These are phyloP conservation scores for Syncephalastrum sp. DNA, from an alignment of 371 early-diverging fungal species.

Conservation along the genomic window DNA sequence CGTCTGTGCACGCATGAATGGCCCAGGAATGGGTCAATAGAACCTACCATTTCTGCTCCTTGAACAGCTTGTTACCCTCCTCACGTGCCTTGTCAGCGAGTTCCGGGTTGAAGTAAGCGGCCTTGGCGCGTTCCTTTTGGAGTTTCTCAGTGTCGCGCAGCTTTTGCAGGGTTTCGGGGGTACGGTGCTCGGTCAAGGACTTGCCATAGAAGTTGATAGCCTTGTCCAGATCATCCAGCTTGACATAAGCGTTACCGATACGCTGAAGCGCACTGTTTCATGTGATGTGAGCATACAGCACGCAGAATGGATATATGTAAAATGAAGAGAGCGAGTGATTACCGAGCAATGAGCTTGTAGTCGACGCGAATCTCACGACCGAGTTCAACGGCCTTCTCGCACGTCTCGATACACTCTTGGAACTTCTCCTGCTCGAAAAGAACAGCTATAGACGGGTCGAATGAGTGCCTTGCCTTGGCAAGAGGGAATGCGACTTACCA, in stretches of 20 bases:
- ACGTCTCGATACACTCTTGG: slow-evolving; percentile 89
- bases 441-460: slow-evolving; percentile 60
- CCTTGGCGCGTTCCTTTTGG: slow-evolving; percentile 76
- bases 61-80: slow-evolving; percentile 92
- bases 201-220: slow-evolving; percentile 93
- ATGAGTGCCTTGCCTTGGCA: not conserved
- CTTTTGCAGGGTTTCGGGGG: slow-evolving; percentile 88
- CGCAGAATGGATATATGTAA: too few relatives aligned
- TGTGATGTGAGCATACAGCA: not conserved
- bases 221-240: slow-evolving; percentile 74
- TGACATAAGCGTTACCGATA: slow-evolving; percentile 87
- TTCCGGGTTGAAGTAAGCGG: slow-evolving; percentile 82
- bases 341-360: slow-evolving; percentile 93
- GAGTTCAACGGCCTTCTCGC: slow-evolving; percentile 89
- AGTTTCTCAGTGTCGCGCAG: slow-evolving; percentile 88
- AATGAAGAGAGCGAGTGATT: slow-evolving; percentile 8
- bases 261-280: slow-evolving; percentile 77
- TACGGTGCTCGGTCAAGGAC: slow-evolving; percentile 95
- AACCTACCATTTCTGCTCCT: slow-evolving; percentile 71
- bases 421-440: slow-evolving; percentile 91
- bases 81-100: slow-evolving; percentile 92
- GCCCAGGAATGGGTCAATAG: too few relatives aligned
- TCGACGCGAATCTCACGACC: slow-evolving; percentile 92
- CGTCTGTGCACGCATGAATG: not conserved
- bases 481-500: slow-evolving; percentile 31